Evolutionary conservation across 78 protist species (phyloP).

Genomic region (Diacronema lutheri): DNA sequence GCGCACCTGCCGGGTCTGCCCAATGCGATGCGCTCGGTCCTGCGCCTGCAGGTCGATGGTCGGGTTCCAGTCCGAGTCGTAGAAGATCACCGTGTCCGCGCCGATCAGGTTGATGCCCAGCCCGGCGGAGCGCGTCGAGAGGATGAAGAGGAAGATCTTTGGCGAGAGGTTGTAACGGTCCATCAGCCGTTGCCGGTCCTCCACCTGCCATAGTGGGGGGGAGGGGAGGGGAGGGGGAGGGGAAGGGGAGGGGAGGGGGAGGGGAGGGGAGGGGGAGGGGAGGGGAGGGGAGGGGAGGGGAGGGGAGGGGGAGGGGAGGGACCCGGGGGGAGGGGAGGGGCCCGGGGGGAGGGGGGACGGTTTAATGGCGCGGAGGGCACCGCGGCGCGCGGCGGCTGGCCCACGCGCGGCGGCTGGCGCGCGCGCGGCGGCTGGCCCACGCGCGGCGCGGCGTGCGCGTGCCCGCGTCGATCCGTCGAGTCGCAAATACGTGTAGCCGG

Average conservation of each 20-base stretch:
- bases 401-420: too few species aligned
- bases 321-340: too few species aligned
- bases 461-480: constrained; percentile 89
- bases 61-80: constrained; percentile 96
- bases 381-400: too few species aligned
- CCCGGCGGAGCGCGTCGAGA: constrained; percentile 93
- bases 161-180: constrained; percentile 80
- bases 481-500: constrained; percentile 81
- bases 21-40: constrained; percentile 96
- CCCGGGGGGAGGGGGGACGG: too few species aligned
- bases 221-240: too few species aligned
- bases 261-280: too few species aligned
- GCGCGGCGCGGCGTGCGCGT: too few species aligned
- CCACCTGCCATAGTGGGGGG: constrained; percentile 35
- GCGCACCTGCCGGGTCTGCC: constrained; percentile 90
- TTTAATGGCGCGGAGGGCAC: too few species aligned
- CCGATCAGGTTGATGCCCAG: constrained; percentile 94
- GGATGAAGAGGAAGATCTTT: constrained; percentile 77
- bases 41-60: constrained; percentile 90
- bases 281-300: too few species aligned
- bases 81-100: constrained; percentile 97
- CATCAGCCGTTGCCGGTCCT: constrained; percentile 75
- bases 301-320: too few species aligned
- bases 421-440: too few species aligned
- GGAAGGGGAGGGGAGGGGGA: too few species aligned